phyloP scores from a whole-genome alignment of 352 stramenopile species.

The Hyaloperonospora brassicae region DNA sequence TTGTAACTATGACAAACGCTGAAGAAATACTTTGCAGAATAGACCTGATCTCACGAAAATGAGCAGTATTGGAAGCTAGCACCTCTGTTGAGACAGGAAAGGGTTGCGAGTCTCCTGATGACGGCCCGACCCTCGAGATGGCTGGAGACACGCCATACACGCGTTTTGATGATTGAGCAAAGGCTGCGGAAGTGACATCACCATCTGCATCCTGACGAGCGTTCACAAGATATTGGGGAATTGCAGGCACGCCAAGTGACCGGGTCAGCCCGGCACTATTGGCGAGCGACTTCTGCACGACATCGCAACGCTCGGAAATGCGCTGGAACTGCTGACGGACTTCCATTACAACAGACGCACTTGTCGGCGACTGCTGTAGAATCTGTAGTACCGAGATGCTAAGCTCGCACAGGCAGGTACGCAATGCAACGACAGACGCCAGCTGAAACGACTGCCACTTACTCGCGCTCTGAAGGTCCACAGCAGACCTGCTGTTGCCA shows the following conservation, averaged over 20 bases:
- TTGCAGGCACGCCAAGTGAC: conserved; percentile 49
- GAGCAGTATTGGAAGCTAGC: conserved; percentile 26
- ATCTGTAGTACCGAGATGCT: conserved; percentile 55
- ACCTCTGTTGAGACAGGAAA: conserved; percentile 27
- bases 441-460: conserved; percentile 57
- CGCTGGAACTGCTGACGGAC: conserved; percentile 21
- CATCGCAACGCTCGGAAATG: conserved; percentile 31
- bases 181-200: conserved; percentile 42
- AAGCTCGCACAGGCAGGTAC: conserved; percentile 53
- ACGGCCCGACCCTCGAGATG: conserved; percentile 10
- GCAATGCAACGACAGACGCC: conserved; percentile 32
- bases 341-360: conserved; percentile 12
- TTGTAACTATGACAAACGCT: conserved; percentile 23
- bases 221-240: conserved; percentile 40
- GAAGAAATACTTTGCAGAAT: conserved; percentile 22
- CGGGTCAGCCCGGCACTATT: conserved; percentile 17
- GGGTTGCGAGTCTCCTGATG: conserved; percentile 1
- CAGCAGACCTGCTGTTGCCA: not conserved
- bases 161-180: conserved; percentile 47
- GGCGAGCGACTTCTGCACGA: conserved; percentile 26
- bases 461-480: conserved; percentile 26
- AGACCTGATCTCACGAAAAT: conserved; percentile 30
- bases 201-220: conserved; percentile 39
- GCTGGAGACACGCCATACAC: conserved; percentile 59
- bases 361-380: conserved; percentile 24